These are phyloP conservation scores for Solanum chilense DNA, from an alignment of 257 asterid genomes.

Conservation along the genomic window DNA sequence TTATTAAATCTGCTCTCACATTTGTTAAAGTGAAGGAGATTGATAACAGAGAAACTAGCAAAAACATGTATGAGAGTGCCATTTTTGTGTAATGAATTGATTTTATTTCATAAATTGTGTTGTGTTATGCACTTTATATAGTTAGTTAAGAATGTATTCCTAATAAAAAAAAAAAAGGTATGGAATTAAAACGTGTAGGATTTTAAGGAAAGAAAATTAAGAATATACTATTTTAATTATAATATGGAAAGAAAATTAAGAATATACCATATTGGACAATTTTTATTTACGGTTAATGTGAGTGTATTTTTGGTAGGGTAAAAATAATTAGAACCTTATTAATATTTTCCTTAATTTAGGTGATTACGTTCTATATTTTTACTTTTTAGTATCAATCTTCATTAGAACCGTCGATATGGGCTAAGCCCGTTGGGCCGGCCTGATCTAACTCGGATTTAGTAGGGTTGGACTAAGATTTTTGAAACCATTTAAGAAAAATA, in stretches of 20 bases:
- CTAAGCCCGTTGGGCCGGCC: no score
- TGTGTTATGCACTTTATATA: neutral
- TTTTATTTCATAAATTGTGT: neutral
- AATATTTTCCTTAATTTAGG: no score
- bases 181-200: neutral
- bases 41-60: neutral
- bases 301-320: neutral
- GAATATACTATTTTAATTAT: no score
- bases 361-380: no score
- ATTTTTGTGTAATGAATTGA: neutral
- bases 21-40: neutral
- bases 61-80: neutral
- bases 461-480: no score
- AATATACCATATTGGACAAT: neutral
- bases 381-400: no score
- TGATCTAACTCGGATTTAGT: no score
- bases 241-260: no score
- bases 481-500: no score
- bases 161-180: neutral
- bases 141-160: neutral
- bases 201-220: neutral
- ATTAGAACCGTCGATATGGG: no score
- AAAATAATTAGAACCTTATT: no score
- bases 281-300: neutral
- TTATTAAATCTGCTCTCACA: slow-evolving; percentile 16